These are phyloP conservation scores for Pythium phragmitis DNA, from an alignment of 352 stramenopile species.

Conservation along the genomic window DNA sequence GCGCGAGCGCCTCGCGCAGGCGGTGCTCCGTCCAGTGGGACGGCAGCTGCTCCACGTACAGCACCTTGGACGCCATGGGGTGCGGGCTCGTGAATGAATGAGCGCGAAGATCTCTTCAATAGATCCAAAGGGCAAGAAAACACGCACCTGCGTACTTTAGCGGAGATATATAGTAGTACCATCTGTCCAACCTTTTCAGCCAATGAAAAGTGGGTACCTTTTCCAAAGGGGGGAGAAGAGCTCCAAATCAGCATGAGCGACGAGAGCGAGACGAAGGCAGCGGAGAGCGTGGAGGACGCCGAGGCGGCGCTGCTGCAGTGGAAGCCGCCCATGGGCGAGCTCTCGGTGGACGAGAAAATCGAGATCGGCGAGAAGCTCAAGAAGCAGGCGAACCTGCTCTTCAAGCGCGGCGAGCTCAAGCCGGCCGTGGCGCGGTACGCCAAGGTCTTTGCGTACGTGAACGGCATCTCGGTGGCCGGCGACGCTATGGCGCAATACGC, in stretches of 20 bases:
- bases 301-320: conserved; percentile 57
- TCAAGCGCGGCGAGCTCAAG: conserved; percentile 60
- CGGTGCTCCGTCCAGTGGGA: conserved; percentile 44
- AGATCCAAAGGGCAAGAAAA: conserved; percentile 24
- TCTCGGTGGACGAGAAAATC: conserved; percentile 75
- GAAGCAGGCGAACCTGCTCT: conserved; percentile 71
- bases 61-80: conserved; percentile 36
- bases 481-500: conserved; percentile 82
- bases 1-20: conserved; percentile 30
- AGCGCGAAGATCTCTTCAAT: conserved; percentile 21
- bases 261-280: conserved; percentile 1
- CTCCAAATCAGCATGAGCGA: conserved; percentile 9
- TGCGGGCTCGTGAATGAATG: background rate
- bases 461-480: conserved; percentile 67
- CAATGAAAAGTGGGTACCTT: conserved; percentile 18
- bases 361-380: conserved; percentile 72
- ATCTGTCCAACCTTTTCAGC: conserved; percentile 1
- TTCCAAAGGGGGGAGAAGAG: background rate
- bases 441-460: conserved; percentile 84
- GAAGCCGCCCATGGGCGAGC: conserved; percentile 62
- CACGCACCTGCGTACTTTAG: conserved; percentile 21
- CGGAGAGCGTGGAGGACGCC: background rate
- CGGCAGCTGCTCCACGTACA: conserved; percentile 52
- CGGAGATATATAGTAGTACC: background rate
- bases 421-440: conserved; percentile 62